A percentile compares a stretch with the other conserved stretches of the same genome.
Evolutionary conservation across 441 rosid genomes (phyloP).

Genomic region (Erodium trifolium): DNA sequence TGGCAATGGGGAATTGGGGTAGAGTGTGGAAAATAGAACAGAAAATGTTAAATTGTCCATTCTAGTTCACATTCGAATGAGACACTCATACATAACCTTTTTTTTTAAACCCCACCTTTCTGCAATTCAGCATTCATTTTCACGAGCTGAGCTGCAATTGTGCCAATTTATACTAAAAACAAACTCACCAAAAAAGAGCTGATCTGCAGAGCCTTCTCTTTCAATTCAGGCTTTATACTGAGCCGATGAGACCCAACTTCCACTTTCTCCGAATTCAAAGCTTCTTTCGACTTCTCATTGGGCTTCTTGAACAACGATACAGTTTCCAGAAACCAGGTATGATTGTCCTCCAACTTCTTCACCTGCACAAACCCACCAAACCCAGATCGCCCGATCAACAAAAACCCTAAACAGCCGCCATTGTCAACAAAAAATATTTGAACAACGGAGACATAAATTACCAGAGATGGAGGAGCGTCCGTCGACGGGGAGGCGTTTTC

Average conservation of each 20-base stretch:
- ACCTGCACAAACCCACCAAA: conserved; percentile 32
- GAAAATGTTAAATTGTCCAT: not conserved
- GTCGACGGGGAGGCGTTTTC: conserved; percentile 50
- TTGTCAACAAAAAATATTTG: not conserved
- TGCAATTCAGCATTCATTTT: not conserved
- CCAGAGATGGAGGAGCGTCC: conserved; percentile 48
- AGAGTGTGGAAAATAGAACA: not conserved
- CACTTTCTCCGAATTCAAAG: conserved; percentile 48
- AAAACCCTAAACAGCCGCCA: not conserved
- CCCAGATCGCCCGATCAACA: not conserved
- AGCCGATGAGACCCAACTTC: conserved; percentile 54
- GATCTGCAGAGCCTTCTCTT: conserved; percentile 57
- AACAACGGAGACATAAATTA: conserved; percentile 20
- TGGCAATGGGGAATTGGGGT: not conserved
- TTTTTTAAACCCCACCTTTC: not conserved
- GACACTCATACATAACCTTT: too few species aligned
- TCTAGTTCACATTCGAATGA: not conserved
- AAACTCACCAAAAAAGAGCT: conserved; percentile 63
- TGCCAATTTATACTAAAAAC: not conserved
- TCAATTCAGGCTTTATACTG: conserved; percentile 48
- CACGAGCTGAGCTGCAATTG: not conserved
- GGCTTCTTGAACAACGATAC: conserved; percentile 55
- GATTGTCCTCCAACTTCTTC: conserved; percentile 64
- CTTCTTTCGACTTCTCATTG: conserved; percentile 58
- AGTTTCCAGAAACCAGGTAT: conserved; percentile 60